A percentile compares a stretch with the other conserved stretches of the same genome.
These are phyloP conservation scores for Myriangium duriaei DNA, from an alignment of 2,329 filamentous ascomycete genomes.

Conservation along the genomic window DNA sequence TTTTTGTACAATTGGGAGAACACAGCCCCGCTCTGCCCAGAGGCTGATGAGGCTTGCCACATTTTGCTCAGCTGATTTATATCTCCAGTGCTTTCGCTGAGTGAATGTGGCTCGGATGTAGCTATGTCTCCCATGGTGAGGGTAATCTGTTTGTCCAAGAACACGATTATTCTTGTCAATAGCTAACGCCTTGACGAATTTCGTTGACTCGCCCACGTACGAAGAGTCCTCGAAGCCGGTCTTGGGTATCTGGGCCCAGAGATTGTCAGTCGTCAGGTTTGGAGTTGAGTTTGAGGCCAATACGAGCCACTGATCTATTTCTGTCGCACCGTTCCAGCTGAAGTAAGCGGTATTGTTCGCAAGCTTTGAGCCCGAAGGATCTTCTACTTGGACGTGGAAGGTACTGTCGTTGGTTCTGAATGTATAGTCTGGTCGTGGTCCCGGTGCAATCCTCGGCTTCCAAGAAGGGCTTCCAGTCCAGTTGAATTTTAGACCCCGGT, in stretches of 20 bases:
- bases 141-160: neutral
- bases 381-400: neutral
- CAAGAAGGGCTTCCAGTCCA: slow-evolving; percentile 1
- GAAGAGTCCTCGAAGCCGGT: slow-evolving; percentile 2
- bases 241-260: slow-evolving; percentile 3
- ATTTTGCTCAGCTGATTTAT: no score
- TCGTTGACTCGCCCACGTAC: neutral
- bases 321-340: slow-evolving; percentile 14
- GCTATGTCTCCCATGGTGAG: neutral
- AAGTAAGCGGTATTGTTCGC: slow-evolving; percentile 10
- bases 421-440: neutral
- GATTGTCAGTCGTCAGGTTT: neutral
- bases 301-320: slow-evolving; percentile 11
- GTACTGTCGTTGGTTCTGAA: neutral
- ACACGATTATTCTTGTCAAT: neutral
- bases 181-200: slow-evolving; percentile 1
- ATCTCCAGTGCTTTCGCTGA: no score
- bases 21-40: no score
- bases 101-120: no score
- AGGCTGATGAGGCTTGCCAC: no score
- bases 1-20: no score
- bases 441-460: neutral
- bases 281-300: slow-evolving; percentile 11
- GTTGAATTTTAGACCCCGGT: slow-evolving; percentile 4
- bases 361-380: neutral